Evolutionary conservation across 352 stramenopile genomes (phyloP).

Genomic region (Globisporangium nagaii): DNA sequence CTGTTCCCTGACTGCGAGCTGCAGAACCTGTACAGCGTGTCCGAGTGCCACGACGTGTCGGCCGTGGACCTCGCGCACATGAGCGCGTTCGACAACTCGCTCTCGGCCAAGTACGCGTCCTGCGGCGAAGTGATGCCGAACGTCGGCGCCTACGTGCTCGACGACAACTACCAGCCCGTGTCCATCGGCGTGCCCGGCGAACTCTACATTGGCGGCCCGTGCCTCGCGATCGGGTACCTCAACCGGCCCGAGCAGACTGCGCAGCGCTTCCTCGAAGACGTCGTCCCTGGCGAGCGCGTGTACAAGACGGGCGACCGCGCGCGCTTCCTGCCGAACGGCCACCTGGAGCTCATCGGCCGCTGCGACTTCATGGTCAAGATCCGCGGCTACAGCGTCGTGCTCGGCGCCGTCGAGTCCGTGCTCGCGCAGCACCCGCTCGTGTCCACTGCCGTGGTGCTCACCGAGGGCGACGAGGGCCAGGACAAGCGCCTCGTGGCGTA

Average conservation of each 20-base stretch:
- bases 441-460: conserved; percentile 88
- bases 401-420: conserved; percentile 88
- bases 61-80: conserved; percentile 74
- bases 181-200: conserved; percentile 68
- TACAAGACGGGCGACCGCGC: conserved; percentile 92
- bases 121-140: conserved; percentile 86
- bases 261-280: conserved; percentile 70
- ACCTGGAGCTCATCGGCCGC: conserved; percentile 90
- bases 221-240: conserved; percentile 82
- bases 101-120: conserved; percentile 84
- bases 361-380: conserved; percentile 97
- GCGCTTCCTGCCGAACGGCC: conserved; percentile 84
- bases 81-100: conserved; percentile 60
- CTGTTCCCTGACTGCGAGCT: conserved; percentile 83
- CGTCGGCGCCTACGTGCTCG: conserved; percentile 67
- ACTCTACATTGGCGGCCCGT: conserved; percentile 84
- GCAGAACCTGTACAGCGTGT: conserved; percentile 93
- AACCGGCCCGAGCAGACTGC: conserved; percentile 73
- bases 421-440: conserved; percentile 83
- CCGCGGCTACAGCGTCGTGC: conserved; percentile 91
- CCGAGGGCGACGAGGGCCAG: conserved; percentile 73
- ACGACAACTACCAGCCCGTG: conserved; percentile 61
- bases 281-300: conserved; percentile 64
- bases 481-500: conserved; percentile 93
- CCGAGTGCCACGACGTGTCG: conserved; percentile 91